Conservation (phyloP, 345 rosid species). For the Eucalyptus fibrosa region DNA sequence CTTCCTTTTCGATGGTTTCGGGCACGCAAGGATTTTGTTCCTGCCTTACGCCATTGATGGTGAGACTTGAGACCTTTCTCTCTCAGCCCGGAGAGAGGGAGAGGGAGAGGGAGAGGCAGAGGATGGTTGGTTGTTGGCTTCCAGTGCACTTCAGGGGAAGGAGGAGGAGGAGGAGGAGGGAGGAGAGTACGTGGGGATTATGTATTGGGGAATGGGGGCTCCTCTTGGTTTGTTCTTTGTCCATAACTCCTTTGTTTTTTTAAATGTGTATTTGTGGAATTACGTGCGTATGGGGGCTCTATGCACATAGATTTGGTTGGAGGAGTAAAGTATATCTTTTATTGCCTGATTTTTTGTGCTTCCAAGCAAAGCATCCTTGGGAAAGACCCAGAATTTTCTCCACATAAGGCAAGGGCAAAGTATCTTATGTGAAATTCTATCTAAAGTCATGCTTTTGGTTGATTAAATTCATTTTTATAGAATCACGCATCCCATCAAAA, state of each 20-base stretch:
- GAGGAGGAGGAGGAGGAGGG: background rate
- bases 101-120: background rate
- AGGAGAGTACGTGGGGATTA: background rate
- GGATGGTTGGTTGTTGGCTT: slow-evolving; percentile 16
- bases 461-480: background rate
- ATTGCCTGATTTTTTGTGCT: background rate
- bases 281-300: background rate
- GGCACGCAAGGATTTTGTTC: slow-evolving; percentile 16
- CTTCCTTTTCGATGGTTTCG: slow-evolving; percentile 5
- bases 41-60: slow-evolving; percentile 39
- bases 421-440: background rate
- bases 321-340: background rate
- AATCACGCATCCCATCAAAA: background rate
- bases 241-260: background rate
- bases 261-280: background rate
- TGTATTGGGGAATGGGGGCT: background rate
- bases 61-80: background rate
- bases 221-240: background rate
- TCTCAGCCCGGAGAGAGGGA: background rate
- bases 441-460: background rate
- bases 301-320: background rate
- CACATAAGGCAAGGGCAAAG: background rate
- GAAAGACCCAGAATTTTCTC: background rate
- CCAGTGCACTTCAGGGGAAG: slow-evolving; percentile 10
- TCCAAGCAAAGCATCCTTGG: slow-evolving; percentile 29